Evolutionary conservation across 257 asterid species (phyloP).

Genomic region (Thymus mandschuricus): DNA sequence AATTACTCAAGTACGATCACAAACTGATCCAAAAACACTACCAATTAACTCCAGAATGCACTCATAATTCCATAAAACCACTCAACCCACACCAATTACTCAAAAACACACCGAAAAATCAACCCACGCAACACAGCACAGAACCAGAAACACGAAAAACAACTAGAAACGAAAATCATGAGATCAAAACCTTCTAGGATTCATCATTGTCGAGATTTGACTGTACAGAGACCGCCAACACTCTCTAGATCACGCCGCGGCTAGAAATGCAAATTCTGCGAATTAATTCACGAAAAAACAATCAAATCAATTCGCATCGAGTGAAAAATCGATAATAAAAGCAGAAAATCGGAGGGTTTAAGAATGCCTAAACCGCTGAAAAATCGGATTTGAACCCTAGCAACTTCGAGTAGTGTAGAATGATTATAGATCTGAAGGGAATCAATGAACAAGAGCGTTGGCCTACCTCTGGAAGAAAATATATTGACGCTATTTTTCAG

Average conservation of each 20-base stretch:
- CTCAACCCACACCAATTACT: slow-evolving; percentile 3
- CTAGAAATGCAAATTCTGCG: slow-evolving; percentile 23
- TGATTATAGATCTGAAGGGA: slow-evolving; percentile 31
- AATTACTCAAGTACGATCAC: background rate
- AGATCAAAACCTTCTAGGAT: slow-evolving; percentile 56
- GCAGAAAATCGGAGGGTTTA: slow-evolving; percentile 34
- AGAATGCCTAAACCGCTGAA: slow-evolving; percentile 20
- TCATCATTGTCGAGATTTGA: slow-evolving; percentile 46
- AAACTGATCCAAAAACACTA: background rate
- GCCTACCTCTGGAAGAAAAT: slow-evolving; percentile 26
- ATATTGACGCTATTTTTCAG: slow-evolving; percentile 4
- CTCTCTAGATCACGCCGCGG: slow-evolving; percentile 31
- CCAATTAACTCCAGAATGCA: background rate
- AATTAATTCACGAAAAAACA: slow-evolving; percentile 14
- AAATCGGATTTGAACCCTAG: too few species aligned
- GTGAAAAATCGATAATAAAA: background rate
- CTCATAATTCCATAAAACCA: slow-evolving; percentile 8
- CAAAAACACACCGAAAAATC: slow-evolving; percentile 12
- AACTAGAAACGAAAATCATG: background rate
- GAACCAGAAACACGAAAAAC: background rate
- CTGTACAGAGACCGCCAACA: slow-evolving; percentile 27
- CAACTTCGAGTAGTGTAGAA: too few species aligned
- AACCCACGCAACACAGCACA: slow-evolving; percentile 10
- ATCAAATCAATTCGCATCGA: slow-evolving; percentile 11
- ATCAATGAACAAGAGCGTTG: slow-evolving; percentile 22